Percentiles rank a stretch among this genome's conserved stretches.
Evolutionary conservation across 2,329 filamentous ascomycete genomes (phyloP).

Genomic region (Scytalidium lignicola): DNA sequence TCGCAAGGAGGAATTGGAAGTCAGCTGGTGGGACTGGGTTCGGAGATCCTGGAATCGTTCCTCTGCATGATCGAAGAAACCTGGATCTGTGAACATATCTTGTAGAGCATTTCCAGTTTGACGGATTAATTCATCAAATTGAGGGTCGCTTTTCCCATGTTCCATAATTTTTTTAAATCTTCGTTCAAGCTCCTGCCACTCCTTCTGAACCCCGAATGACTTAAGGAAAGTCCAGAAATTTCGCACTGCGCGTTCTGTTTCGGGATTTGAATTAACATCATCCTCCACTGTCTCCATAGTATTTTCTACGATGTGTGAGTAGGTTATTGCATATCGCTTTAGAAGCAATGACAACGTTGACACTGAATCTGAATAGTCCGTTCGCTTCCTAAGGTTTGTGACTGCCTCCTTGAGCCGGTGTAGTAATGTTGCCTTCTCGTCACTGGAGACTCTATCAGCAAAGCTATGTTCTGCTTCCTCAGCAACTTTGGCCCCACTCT

Average conservation of each 20-base stretch:
- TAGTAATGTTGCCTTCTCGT: constrained; percentile 68
- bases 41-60: constrained; percentile 47
- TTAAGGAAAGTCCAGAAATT: constrained; percentile 79
- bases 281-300: constrained; percentile 61
- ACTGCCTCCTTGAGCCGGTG: constrained; percentile 74
- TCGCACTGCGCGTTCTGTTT: constrained; percentile 67
- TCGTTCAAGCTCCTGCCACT: constrained; percentile 72
- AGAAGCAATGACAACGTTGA: constrained; percentile 71
- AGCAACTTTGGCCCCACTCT: constrained; percentile 43
- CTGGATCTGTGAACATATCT: constrained; percentile 76
- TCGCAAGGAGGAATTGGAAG: constrained; percentile 61
- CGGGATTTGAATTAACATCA: constrained; percentile 68
- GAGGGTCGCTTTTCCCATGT: constrained; percentile 70
- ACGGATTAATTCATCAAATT: constrained; percentile 73
- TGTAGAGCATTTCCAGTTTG: constrained; percentile 72
- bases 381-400: constrained; percentile 65
- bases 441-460: constrained; percentile 66
- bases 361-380: constrained; percentile 82
- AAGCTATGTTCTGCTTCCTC: constrained; percentile 63
- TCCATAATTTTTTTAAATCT: constrained; percentile 66
- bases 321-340: constrained; percentile 71
- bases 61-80: constrained; percentile 71
- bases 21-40: constrained; percentile 55
- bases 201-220: constrained; percentile 67
- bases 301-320: constrained; percentile 68